Evolutionary conservation across 139 green algal species (phyloP), one percentile per base, ranked within the genome.

Genomic region (Chlorella vulgaris): DNA sequence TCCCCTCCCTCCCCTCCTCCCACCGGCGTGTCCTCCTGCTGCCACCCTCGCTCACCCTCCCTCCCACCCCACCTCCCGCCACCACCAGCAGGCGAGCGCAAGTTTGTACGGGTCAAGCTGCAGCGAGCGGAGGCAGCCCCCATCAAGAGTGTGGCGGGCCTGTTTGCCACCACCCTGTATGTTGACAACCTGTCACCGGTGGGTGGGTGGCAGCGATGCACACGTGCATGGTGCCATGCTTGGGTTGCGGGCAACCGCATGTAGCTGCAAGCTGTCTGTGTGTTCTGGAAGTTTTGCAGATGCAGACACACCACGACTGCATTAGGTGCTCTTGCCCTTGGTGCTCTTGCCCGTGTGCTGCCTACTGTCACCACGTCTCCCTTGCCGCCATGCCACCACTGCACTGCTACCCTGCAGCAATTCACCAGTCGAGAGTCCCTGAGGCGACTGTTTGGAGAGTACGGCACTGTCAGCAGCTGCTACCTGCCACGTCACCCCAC

Each of bases 141-240:
- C 47, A 81, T 84, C 22, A 68, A 50, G 22, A 87, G 71, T 7
- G 86, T 90, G 21, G 74, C 68, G 33, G 82, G 78, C 51, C 81
- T 92, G 24, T 93, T 92, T 80, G 84, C 76, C 1, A 74, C 81
- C 24, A 84, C 80, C 15, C 84, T 93, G 1, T 93, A 89, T 62
- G 71, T 93, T 10, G 78, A 85, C 66, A 88, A 87, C 69, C 67
- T 93, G 18, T 43, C 36, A 31, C 74, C 79, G 51, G 83, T 85
- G 51, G 39, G 78, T n/a, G 7, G 31, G 3, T n/a, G 42, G 67
- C 39, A 2, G 39, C n/a, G 69, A 28, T 29, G 18, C 43, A 43
- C 29, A 29, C 2, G 60, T 7, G 29, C 33, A 22, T n/a, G 31
- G 7, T 22, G 63, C 3, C 29, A 18, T 68, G 19, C 7, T 8